These are phyloP conservation scores for Volvariella surrecta DNA, from an alignment of 1,284 basidiomycete species.

Conservation along the genomic window DNA sequence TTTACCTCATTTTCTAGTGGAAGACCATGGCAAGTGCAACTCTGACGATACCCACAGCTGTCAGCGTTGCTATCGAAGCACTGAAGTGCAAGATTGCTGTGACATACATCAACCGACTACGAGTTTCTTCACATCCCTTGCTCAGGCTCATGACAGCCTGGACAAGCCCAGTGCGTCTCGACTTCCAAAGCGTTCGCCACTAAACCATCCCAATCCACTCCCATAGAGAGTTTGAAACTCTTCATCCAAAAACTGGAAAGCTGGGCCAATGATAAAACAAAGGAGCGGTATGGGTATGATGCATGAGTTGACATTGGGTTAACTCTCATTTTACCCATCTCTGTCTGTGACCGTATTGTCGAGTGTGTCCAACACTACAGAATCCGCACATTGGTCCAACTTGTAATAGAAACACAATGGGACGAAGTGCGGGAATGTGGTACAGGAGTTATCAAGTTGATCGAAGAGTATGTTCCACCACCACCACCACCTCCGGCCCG, in stretches of 20 bases:
- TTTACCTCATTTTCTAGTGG: background rate
- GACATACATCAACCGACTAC: background rate
- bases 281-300: slow-evolving; percentile 4
- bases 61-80: background rate
- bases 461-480: slow-evolving; percentile 1
- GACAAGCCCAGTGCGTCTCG: background rate
- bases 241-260: slow-evolving; percentile 4
- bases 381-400: slow-evolving; percentile 6
- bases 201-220: background rate
- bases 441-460: background rate
- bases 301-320: slow-evolving; percentile 8
- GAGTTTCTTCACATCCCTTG: background rate
- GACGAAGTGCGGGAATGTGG: background rate
- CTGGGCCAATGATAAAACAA: slow-evolving; percentile 6
- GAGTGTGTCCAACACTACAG: slow-evolving; percentile 11
- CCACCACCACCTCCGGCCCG: background rate
- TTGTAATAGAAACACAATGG: slow-evolving; percentile 2
- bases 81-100: background rate
- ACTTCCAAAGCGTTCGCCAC: background rate
- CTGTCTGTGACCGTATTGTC: slow-evolving; percentile 10
- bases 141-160: background rate
- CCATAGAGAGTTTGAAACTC: background rate
- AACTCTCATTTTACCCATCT: slow-evolving; percentile 8
- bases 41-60: background rate
- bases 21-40: background rate